These are phyloP conservation scores for Lactifluus subvellereus DNA, from an alignment of 768 basidiomycete species.

Conservation along the genomic window DNA sequence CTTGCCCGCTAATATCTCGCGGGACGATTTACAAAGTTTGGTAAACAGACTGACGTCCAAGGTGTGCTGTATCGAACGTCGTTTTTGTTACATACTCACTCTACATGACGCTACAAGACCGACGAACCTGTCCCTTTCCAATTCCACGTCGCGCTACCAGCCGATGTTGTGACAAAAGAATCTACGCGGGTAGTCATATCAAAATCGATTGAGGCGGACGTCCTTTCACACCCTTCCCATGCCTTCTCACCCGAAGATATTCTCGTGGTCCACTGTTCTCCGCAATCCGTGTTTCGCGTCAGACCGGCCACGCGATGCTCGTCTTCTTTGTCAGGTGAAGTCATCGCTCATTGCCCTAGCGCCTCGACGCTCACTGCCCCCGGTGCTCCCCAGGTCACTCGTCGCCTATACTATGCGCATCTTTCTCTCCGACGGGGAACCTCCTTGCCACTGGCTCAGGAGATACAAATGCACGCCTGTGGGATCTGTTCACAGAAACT, in stretches of 20 bases:
- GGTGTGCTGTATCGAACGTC: constrained; percentile 30
- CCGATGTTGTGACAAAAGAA: constrained; percentile 41
- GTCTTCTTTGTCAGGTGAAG: constrained; percentile 77
- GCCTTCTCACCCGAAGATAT: constrained; percentile 82
- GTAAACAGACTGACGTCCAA: constrained; percentile 80
- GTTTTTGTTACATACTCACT: constrained; percentile 17
- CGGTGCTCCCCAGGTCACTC: constrained; percentile 60
- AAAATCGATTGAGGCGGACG: constrained; percentile 77
- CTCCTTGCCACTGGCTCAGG: constrained; percentile 93
- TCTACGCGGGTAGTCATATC: constrained; percentile 74
- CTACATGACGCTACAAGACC: constrained; percentile 38
- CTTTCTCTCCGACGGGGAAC: constrained; percentile 91
- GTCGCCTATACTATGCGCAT: constrained; percentile 89
- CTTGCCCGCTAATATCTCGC: constrained; percentile 78
- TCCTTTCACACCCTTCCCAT: constrained; percentile 65
- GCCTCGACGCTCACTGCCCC: neutral
- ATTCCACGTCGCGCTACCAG: constrained; percentile 78
- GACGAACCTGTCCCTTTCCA: constrained; percentile 91
- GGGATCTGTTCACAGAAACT: constrained; percentile 91
- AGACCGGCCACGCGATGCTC: constrained; percentile 92
- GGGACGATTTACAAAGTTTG: constrained; percentile 81
- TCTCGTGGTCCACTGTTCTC: constrained; percentile 83
- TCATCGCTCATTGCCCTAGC: constrained; percentile 3
- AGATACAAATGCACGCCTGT: constrained; percentile 86
- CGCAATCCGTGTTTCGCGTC: constrained; percentile 93